Percentiles rank a stretch among this genome's conserved stretches.
These are phyloP conservation scores for Corchorus capsularis DNA, from an alignment of 345 rosid species.

Conservation along the genomic window DNA sequence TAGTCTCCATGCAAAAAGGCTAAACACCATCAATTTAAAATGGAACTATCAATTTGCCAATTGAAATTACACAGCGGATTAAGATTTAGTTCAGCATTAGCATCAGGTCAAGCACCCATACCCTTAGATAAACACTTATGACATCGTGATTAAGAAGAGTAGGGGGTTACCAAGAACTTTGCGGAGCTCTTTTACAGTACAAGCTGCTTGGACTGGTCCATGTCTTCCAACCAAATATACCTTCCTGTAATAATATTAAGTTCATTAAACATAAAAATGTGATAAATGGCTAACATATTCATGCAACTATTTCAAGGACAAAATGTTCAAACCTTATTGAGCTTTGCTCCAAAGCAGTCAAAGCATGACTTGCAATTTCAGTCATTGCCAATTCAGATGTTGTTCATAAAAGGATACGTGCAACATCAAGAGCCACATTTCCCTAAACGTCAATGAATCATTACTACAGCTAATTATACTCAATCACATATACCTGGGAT, in stretches of 20 bases:
- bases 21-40: neutral
- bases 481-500: neutral
- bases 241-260: slow-evolving; percentile 51
- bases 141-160: neutral
- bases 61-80: neutral
- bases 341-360: slow-evolving; percentile 70
- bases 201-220: slow-evolving; percentile 97
- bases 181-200: slow-evolving; percentile 93
- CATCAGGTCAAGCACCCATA: neutral
- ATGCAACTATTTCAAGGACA: slow-evolving; percentile 11
- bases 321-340: slow-evolving; percentile 61
- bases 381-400: slow-evolving; percentile 72
- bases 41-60: slow-evolving; percentile 4
- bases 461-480: neutral
- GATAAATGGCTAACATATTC: neutral
- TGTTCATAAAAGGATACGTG: slow-evolving; percentile 81
- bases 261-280: neutral
- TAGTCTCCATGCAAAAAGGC: neutral
- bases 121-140: neutral
- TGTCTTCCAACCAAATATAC: slow-evolving; percentile 90
- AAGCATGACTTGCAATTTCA: slow-evolving; percentile 85
- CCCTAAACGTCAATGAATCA: slow-evolving; percentile 50
- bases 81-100: slow-evolving; percentile 5
- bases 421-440: slow-evolving; percentile 94
- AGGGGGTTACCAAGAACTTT: slow-evolving; percentile 57